These are phyloP conservation scores for Discostella stelligeroides DNA, from an alignment of 108 stramenopile species.

Conservation along the genomic window DNA sequence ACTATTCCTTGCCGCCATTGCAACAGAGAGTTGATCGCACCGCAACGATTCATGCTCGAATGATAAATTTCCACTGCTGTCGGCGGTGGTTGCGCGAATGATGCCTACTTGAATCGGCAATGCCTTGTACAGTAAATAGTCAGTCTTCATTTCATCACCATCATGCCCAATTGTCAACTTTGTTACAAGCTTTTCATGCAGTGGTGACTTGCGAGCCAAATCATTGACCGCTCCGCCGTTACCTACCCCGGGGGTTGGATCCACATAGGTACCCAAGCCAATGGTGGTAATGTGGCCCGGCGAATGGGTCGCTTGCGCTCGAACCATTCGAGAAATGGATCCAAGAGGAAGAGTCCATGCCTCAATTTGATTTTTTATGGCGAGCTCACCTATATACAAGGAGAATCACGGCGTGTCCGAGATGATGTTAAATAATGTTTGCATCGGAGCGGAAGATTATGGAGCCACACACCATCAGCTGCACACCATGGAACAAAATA, in stretches of 20 bases:
- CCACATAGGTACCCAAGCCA: slow-evolving; percentile 81
- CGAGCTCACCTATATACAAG: too few relatives aligned
- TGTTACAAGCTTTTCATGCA: slow-evolving; percentile 57
- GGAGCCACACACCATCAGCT: too few relatives aligned
- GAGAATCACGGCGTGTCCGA: too few relatives aligned
- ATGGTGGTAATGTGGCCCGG: slow-evolving; percentile 84
- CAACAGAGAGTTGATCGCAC: slow-evolving; percentile 68
- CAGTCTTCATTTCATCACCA: slow-evolving; percentile 37
- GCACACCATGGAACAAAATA: too few relatives aligned
- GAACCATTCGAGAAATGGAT: slow-evolving; percentile 78
- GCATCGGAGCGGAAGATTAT: too few relatives aligned
- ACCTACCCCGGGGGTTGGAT: slow-evolving; percentile 57
- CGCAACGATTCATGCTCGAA: slow-evolving; percentile 75
- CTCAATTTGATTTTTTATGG: slow-evolving; percentile 64
- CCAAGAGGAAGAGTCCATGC: slow-evolving; percentile 84
- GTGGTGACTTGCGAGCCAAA: slow-evolving; percentile 46
- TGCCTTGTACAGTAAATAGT: slow-evolving; percentile 80
- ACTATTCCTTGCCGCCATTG: slow-evolving; percentile 69
- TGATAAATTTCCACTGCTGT: slow-evolving; percentile 71
- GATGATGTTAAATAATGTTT: too few relatives aligned
- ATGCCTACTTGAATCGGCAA: slow-evolving; percentile 79
- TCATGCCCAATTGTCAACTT: slow-evolving; percentile 44
- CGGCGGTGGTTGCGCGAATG: slow-evolving; percentile 82
- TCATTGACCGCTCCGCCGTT: slow-evolving; percentile 68
- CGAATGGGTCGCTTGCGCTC: slow-evolving; percentile 71